Conservation (phyloP, 306 rosid genomes). For the Begonia fuchsioides region DNA sequence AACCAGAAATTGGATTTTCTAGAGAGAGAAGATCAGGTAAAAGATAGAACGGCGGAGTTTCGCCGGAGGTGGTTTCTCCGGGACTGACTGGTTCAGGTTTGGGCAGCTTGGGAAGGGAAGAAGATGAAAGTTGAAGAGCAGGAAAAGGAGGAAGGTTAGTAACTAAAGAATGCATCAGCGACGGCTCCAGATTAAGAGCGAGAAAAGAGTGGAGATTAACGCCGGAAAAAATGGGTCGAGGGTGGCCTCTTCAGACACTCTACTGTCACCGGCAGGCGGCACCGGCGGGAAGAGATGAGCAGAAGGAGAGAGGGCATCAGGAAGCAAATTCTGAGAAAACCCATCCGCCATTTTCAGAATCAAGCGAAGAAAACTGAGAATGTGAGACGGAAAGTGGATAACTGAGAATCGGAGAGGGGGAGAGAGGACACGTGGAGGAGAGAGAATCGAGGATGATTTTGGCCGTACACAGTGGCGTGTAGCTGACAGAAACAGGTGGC, state of each 20-base stretch:
- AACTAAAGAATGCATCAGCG: constrained; percentile 1
- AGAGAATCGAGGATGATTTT: constrained; percentile 18
- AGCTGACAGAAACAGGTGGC: constrained; percentile 13
- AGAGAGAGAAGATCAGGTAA: constrained; percentile 42
- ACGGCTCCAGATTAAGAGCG: constrained; percentile 6
- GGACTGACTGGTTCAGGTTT: constrained; percentile 18
- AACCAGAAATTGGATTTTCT: constrained; percentile 6
- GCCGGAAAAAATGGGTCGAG: constrained; percentile 37
- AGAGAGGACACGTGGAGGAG: constrained; percentile 16
- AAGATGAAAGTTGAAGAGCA: constrained; percentile 2
- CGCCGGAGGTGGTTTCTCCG: neutral
- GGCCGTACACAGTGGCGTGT: constrained; percentile 15
- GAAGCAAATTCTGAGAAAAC: neutral
- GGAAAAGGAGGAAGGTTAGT: constrained; percentile 7
- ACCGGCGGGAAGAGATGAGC: constrained; percentile 1
- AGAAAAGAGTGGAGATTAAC: constrained; percentile 38
- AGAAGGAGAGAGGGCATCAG: constrained; percentile 4
- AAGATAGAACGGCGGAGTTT: constrained; percentile 7
- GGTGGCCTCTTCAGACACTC: constrained; percentile 7
- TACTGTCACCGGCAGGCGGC: neutral
- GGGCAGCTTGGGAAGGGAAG: constrained; percentile 2
- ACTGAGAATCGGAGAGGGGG: neutral
- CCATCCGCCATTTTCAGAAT: constrained; percentile 10
- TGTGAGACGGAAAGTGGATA: too few relatives aligned
- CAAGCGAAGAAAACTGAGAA: neutral